A percentile compares a stretch with the other conserved stretches of the same genome.
phyloP scores from a whole-genome alignment of 495 filamentous ascomycete species.

The Aspergillus sclerotiicarbonarius region DNA sequence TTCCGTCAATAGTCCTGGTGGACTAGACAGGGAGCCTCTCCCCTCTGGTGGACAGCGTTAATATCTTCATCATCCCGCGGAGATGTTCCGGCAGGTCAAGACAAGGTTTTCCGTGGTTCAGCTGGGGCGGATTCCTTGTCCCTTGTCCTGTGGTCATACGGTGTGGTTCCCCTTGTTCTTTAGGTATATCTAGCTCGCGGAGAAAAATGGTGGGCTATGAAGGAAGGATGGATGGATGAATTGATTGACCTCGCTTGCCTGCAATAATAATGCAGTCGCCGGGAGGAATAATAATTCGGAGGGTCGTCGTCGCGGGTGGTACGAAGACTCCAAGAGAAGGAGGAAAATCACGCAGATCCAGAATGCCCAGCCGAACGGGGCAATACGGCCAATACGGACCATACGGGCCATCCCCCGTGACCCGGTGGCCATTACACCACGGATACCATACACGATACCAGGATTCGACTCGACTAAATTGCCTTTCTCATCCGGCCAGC shows the following conservation, averaged over 20 bases:
- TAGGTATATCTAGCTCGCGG: too few species aligned
- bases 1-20: background rate
- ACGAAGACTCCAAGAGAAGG: background rate
- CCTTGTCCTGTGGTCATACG: background rate
- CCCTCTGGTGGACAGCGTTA: background rate
- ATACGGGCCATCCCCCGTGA: too few species aligned
- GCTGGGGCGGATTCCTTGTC: slow-evolving; percentile 7
- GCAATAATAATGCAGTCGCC: too few species aligned
- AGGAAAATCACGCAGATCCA: background rate
- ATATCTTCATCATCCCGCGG: slow-evolving; percentile 3
- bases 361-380: background rate
- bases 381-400: background rate
- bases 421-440: too few species aligned
- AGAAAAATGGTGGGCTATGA: too few species aligned
- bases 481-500: slow-evolving; percentile 6
- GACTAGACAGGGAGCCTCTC: background rate
- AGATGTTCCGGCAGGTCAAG: slow-evolving; percentile 5
- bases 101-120: slow-evolving; percentile 1
- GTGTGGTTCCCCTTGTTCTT: background rate
- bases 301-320: background rate
- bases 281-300: too few species aligned
- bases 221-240: too few species aligned
- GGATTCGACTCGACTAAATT: slow-evolving; percentile 8
- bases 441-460: background rate
- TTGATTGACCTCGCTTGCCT: background rate